Percentiles rank a stretch among this genome's conserved stretches.
phyloP scores from a whole-genome alignment of 345 rosid genomes.

The Sapria himalayana region DNA sequence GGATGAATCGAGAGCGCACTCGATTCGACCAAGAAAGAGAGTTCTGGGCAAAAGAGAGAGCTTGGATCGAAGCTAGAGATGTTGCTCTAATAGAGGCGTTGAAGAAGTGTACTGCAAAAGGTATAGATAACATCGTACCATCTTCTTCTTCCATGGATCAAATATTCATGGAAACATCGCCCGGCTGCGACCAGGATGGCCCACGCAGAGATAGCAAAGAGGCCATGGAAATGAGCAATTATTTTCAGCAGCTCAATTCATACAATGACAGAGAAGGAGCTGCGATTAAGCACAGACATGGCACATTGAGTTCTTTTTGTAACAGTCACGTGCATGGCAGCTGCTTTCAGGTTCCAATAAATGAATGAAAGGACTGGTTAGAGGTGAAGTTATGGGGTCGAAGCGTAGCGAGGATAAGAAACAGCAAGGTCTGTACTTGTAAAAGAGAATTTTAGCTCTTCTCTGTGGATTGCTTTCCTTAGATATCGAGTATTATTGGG shows the following conservation, averaged over 20 bases:
- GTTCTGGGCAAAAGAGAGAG: conserved; percentile 32
- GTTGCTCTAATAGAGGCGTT: conserved; percentile 21
- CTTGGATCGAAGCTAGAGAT: conserved; percentile 35
- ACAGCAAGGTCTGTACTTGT: no score
- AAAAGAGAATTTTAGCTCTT: no score
- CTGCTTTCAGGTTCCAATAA: conserved; percentile 9
- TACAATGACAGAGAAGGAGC: conserved; percentile 7
- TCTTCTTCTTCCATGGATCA: conserved; percentile 9
- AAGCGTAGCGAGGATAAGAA: no score
- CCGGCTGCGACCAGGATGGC: conserved; percentile 11
- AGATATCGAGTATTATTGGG: no score
- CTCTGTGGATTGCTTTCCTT: no score
- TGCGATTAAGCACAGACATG: conserved; percentile 1
- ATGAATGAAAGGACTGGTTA: conserved; percentile 14
- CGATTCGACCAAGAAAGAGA: conserved; percentile 23
- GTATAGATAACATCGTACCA: conserved; percentile 1
- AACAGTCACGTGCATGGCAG: conserved; percentile 6
- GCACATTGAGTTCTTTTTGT: conserved; percentile 7
- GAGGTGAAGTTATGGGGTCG: no score
- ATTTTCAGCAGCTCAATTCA: conserved; percentile 8
- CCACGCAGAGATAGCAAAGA: conserved; percentile 17
- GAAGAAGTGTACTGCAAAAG: conserved; percentile 14
- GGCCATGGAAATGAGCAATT: conserved; percentile 8
- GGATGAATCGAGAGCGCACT: conserved; percentile 28
- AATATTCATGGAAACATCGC: conserved; percentile 15